phyloP scores from a whole-genome alignment of 2,329 filamentous ascomycete genomes.

The Emmonsiellopsis sp. region DNA sequence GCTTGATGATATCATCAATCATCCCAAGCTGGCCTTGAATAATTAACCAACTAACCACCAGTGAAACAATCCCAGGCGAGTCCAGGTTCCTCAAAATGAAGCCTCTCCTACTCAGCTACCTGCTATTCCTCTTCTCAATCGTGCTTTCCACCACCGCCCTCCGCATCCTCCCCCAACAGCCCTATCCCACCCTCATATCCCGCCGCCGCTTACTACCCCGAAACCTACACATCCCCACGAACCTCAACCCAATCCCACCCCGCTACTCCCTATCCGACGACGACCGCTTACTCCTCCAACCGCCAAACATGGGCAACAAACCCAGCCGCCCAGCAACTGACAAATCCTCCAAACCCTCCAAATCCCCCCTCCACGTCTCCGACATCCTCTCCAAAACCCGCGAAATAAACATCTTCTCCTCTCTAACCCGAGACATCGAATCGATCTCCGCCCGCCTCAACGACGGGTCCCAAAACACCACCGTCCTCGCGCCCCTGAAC shows the following conservation, averaged over 20 bases:
- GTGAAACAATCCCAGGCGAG: neutral
- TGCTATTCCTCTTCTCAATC: neutral
- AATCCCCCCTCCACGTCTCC: constrained; percentile 42
- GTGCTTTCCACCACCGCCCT: neutral
- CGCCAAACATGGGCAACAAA: neutral
- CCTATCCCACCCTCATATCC: neutral
- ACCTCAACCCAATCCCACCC: neutral
- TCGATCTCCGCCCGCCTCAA: constrained; percentile 17
- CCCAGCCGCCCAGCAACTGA: neutral
- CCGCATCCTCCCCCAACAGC: neutral
- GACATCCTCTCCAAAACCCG: constrained; percentile 76
- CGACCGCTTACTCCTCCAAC: neutral
- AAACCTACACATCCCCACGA: neutral
- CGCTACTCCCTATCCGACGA: neutral
- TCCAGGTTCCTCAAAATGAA: neutral
- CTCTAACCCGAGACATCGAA: constrained; percentile 51
- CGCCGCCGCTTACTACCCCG: neutral
- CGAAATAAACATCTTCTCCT: constrained; percentile 74
- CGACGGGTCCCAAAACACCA: constrained; percentile 59
- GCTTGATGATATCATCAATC: neutral
- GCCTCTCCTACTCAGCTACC: neutral
- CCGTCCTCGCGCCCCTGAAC: constrained; percentile 80
- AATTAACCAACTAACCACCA: neutral
- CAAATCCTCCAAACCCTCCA: constrained; percentile 4
- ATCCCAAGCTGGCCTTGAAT: no score